These are phyloP conservation scores for Coniochaeta sp. DNA, from an alignment of 2,329 filamentous ascomycete genomes.

Conservation along the genomic window DNA sequence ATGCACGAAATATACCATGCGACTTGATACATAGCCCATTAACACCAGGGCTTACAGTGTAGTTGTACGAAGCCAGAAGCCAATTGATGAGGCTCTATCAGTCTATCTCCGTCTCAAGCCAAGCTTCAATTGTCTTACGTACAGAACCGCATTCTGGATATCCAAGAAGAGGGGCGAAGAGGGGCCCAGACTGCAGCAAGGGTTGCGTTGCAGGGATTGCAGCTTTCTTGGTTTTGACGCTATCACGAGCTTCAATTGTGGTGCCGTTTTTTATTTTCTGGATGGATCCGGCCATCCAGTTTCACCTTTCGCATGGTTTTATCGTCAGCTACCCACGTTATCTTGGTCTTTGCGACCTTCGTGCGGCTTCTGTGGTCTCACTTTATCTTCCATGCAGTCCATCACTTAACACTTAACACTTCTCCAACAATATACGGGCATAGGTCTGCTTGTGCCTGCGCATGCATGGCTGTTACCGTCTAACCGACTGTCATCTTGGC, in stretches of 20 bases:
- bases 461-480: not conserved
- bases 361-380: not conserved
- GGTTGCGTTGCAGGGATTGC: not conserved
- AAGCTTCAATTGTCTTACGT: not conserved
- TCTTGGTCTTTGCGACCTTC: not conserved
- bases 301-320: not conserved
- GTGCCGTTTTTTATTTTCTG: not conserved
- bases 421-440: not conserved
- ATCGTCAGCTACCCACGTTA: not conserved
- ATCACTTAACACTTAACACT: too few relatives aligned
- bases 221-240: not conserved
- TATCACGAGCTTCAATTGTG: conserved; percentile 1
- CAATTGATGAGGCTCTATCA: not conserved
- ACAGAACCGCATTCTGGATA: not conserved
- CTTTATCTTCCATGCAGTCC: too few relatives aligned
- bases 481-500: not conserved
- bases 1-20: not conserved
- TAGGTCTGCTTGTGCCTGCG: not conserved
- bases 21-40: not conserved
- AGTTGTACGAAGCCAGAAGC: not conserved
- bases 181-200: not conserved
- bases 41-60: too few relatives aligned
- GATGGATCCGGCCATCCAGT: not conserved
- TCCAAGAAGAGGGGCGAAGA: not conserved
- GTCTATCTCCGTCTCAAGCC: not conserved